Conservation (phyloP, 2,329 filamentous ascomycete species). For the Phialophora tarda region DNA sequence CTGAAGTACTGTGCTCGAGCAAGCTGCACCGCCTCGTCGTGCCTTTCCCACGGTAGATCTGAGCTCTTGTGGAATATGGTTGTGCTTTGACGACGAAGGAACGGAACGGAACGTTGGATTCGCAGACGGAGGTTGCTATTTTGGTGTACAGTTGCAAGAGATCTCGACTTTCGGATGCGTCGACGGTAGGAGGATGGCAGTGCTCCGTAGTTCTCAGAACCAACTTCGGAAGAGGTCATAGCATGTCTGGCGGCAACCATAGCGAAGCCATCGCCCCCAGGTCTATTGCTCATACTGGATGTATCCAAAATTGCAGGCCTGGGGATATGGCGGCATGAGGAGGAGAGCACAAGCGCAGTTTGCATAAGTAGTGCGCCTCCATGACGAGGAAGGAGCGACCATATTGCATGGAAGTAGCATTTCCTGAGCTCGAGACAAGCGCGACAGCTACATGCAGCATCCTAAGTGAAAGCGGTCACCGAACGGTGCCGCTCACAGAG, state of each 20-base stretch:
- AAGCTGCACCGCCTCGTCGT: constrained; percentile 50
- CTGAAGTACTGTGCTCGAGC: constrained; percentile 49
- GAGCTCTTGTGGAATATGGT: constrained; percentile 30
- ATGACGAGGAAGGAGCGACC: constrained; percentile 3
- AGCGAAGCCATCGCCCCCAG: constrained; percentile 18
- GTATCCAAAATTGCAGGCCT: constrained; percentile 29
- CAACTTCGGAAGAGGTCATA: constrained; percentile 29
- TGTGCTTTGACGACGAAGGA: constrained; percentile 44
- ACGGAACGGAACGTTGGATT: constrained; percentile 52
- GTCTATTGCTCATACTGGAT: constrained; percentile 25
- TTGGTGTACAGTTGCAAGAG: constrained; percentile 34
- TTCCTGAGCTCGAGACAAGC: background rate
- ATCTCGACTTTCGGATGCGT: constrained; percentile 54
- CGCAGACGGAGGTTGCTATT: constrained; percentile 32
- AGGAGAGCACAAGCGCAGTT: background rate
- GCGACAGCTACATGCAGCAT: constrained; percentile 2
- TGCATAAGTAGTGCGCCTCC: constrained; percentile 2
- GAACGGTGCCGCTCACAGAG: background rate
- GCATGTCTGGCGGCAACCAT: constrained; percentile 20
- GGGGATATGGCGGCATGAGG: constrained; percentile 16
- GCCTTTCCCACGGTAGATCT: constrained; percentile 38
- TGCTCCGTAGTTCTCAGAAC: constrained; percentile 44
- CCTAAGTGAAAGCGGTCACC: background rate
- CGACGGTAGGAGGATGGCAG: constrained; percentile 53
- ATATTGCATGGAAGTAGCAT: background rate